Evolutionary conservation across 768 basidiomycete species (phyloP), one percentile per base, ranked within the genome.

Genomic region (Lanmaoa pseudosensibilis): DNA sequence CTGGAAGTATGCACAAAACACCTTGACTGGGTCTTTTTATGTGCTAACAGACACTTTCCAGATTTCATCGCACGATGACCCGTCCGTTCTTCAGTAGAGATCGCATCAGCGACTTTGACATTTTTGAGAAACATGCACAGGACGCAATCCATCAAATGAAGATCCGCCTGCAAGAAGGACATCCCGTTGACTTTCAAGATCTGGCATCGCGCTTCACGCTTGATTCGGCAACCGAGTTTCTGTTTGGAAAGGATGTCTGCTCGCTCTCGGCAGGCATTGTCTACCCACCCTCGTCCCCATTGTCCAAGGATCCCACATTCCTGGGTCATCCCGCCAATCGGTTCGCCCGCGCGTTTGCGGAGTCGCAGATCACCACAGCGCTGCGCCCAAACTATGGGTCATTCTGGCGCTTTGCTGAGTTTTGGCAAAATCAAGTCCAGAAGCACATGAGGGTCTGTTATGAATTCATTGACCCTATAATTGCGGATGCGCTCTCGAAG

Each of bases 211-310:
- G 78, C 3, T 83, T 83, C 65, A 82, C 83, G 1, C 67, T 86
- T 34, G 84, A 86, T 62, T 82, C 81, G 1, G 81, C 82, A 0
- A 79, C 82, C 0, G 80, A 81, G 25, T 84, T 85, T 62, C 73
- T 84, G 11, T 82, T 83, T 55, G 80, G 83, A 32, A 65, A 65
- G 16, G 64, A 73, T 19, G 77, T 76, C 11, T 32, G 72, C 37
- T 72, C 71, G 0, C 68, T 78, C 33, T 66, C 71, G 0, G 75
- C 75, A 13, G 74, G 76, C 16, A 73, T 81, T 37, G 57, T 60
- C 33, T 77, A 65, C 57, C 76, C 71, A 39, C 63, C 53, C 0
- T 58, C 58, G 25, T 66, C 54, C 48, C 65, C 58, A 40, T 58
- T 61, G 45, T 69, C 51, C 43, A 63, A 61, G 60, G 63, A 62